A percentile compares a stretch with the other conserved stretches of the same genome.
These are phyloP conservation scores for Beta lomatogona DNA, from an alignment of 179 eudicot species.

Conservation along the genomic window DNA sequence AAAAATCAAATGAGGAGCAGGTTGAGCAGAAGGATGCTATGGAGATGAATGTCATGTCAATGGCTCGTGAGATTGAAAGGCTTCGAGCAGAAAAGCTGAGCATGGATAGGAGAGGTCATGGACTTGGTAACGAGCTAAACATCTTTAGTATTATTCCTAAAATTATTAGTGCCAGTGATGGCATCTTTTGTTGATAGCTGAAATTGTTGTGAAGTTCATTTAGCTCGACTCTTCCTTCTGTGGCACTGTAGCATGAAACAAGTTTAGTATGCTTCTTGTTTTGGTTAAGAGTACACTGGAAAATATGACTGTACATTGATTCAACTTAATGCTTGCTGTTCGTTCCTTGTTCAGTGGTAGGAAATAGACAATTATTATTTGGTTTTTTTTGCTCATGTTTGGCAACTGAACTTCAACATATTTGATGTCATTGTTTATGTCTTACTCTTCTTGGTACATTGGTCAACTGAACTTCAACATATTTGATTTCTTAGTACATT, in stretches of 20 bases:
- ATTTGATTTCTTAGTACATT: too few relatives aligned
- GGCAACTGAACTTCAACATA: not conserved
- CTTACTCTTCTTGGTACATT: not conserved
- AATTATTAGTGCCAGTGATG: not conserved
- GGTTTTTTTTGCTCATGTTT: not conserved
- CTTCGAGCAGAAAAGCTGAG: slow-evolving; percentile 64
- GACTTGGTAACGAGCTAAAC: slow-evolving; percentile 40
- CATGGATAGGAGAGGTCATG: slow-evolving; percentile 56
- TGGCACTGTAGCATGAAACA: not conserved
- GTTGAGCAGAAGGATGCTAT: slow-evolving; percentile 63
- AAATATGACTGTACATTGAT: not conserved
- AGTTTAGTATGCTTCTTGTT: not conserved
- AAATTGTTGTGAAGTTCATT: not conserved
- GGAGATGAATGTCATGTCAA: slow-evolving; percentile 76
- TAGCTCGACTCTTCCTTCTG: not conserved
- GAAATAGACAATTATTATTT: too few relatives aligned
- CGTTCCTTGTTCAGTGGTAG: not conserved
- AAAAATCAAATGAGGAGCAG: slow-evolving; percentile 78
- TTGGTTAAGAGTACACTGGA: not conserved
- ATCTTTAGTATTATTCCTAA: not conserved
- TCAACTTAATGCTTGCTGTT: not conserved
- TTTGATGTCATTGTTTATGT: not conserved
- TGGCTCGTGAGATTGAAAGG: slow-evolving; percentile 82
- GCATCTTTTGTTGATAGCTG: not conserved
- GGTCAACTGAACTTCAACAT: too few relatives aligned